Percentiles rank a stretch among this genome's conserved stretches.
Evolutionary conservation across 305 asterid species (phyloP).

Genomic region (Fraxinus sp.): DNA sequence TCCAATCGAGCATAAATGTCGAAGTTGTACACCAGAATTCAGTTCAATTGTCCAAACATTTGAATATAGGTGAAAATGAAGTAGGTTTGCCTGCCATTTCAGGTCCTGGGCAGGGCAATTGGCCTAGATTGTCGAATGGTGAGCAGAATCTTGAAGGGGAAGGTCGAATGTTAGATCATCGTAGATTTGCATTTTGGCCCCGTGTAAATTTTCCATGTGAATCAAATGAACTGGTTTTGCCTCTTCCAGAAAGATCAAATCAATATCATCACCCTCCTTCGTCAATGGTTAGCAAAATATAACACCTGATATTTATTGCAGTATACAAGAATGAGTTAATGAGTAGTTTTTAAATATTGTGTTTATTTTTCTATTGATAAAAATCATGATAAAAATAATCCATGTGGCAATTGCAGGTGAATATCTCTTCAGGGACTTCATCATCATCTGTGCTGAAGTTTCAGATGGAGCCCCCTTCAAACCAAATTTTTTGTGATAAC

Average conservation of each 20-base stretch:
- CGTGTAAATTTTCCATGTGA: constrained; percentile 29
- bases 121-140: constrained; percentile 50
- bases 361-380: constrained; percentile 1
- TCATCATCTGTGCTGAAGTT: constrained; percentile 54
- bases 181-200: constrained; percentile 37
- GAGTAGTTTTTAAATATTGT: neutral
- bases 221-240: constrained; percentile 22
- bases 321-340: neutral
- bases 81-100: constrained; percentile 27
- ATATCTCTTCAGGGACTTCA: constrained; percentile 54
- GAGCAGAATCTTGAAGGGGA: constrained; percentile 41
- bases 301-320: neutral
- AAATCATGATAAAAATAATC: neutral
- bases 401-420: constrained; percentile 45
- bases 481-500: constrained; percentile 62
- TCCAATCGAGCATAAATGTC: constrained; percentile 34
- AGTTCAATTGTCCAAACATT: constrained; percentile 31
- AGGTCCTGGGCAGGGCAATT: constrained; percentile 31
- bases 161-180: constrained; percentile 26
- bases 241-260: constrained; percentile 52
- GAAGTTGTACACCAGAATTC: constrained; percentile 35
- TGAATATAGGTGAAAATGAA: constrained; percentile 31
- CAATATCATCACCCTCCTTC: constrained; percentile 45
- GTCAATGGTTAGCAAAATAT: constrained; percentile 47
- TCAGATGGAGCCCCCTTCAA: constrained; percentile 99